Evolutionary conservation across 2,329 filamentous ascomycete genomes (phyloP), one percentile per base, ranked within the genome.

Genomic region (Aurifilum marmelostoma): DNA sequence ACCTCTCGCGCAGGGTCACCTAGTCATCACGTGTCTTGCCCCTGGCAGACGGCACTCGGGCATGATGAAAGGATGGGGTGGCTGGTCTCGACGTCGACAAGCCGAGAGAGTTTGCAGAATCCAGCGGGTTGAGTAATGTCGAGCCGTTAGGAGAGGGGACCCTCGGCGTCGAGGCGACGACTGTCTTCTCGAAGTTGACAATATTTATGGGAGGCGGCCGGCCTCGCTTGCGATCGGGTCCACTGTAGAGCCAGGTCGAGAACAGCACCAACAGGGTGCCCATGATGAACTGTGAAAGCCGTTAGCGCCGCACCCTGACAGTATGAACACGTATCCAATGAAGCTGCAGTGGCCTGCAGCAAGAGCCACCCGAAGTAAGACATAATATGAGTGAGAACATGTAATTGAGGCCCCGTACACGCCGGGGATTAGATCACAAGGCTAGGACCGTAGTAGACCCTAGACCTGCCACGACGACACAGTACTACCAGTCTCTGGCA

Each of bases 171-270:
- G 78, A 75, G 41, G 88, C 88, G 54, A 89, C 85, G 16, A 85
- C 84, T 2, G 88, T 88, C 80, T 97, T 96, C 77, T 97, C 93
- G 75, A 91, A 94, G 72, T 83, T 88, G 61, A 90, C 90, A 71
- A 94, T 89, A 72, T 82, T 87, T 74, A 93, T 88, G 0, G 91
- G 88, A 0, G 88, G 83, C 29, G 92, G 88, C 21, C 89, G 87
- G 66, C 84, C 81, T 67, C 87, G 84, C 71, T 83, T 84, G 27
- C 85, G 82, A 72, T 93, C 88, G 0, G 89, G 86, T 7, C 87
- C 86, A 71, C 88, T 93, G 82, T 97, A 97, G 21, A 97, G 84
- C 77, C 94, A 97, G 2, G 93, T 97, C 2, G 94, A 91, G 56
- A 88, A 85, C 0, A 97, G 82, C 11, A 98, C 94, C 63, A 96